phyloP scores from a whole-genome alignment of 345 rosid species.

The Citrus unshiu region DNA sequence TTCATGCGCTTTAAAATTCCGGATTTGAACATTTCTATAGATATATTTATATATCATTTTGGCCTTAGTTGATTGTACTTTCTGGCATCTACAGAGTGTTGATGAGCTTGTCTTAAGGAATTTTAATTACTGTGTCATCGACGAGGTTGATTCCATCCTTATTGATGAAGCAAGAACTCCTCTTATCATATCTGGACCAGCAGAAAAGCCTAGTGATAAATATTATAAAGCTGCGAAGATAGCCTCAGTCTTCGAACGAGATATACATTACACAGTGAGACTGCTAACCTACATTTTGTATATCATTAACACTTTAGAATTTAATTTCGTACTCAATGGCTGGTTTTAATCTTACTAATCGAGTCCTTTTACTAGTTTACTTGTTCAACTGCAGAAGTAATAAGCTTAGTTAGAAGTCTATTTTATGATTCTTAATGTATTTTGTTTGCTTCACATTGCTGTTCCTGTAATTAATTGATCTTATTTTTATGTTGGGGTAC shows the following conservation, averaged over 20 bases:
- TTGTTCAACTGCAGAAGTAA: background rate
- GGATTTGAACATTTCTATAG: no score
- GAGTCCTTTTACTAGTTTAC: background rate
- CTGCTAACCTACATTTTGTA: background rate
- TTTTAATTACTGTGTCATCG: constrained; percentile 88
- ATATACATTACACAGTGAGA: constrained; percentile 90
- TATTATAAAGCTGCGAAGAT: constrained; percentile 95
- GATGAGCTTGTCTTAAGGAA: constrained; percentile 95
- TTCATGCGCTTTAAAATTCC: no score
- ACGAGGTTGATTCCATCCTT: constrained; percentile 98
- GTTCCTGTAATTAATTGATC: background rate
- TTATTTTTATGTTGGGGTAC: background rate
- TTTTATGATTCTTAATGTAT: background rate
- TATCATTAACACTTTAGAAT: background rate
- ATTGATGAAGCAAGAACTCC: constrained; percentile 99
- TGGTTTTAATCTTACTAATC: background rate
- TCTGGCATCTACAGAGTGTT: constrained; percentile 54
- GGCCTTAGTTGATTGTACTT: constrained; percentile 24
- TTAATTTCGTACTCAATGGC: background rate
- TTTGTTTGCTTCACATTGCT: constrained; percentile 1
- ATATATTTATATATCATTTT: background rate
- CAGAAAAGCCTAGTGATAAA: constrained; percentile 93
- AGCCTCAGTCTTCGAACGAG: constrained; percentile 82
- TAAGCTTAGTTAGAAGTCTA: background rate
- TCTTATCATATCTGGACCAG: constrained; percentile 88